Conservation (phyloP, 1,139 yeast species). For the Saccharomyces uvarum region DNA sequence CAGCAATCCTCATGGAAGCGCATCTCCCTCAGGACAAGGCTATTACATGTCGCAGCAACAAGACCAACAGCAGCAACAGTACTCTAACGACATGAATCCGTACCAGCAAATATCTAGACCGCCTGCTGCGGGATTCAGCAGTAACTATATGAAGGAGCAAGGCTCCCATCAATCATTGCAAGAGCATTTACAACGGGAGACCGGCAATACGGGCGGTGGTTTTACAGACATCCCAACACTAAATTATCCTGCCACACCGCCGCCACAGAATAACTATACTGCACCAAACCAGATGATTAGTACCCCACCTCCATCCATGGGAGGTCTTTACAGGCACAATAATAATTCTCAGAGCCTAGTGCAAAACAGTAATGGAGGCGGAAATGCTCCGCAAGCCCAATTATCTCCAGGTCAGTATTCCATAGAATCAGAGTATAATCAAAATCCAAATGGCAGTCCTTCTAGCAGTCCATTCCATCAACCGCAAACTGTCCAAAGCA, state of each 20-base stretch:
- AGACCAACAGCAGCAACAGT: constrained; percentile 22
- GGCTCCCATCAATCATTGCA: constrained; percentile 34
- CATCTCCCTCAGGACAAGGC: background rate
- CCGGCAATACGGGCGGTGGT: constrained; percentile 13
- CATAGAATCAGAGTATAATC: constrained; percentile 22
- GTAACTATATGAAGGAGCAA: constrained; percentile 33
- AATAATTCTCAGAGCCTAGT: constrained; percentile 26
- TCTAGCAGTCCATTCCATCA: constrained; percentile 23
- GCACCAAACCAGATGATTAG: constrained; percentile 11
- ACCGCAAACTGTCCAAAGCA: constrained; percentile 17
- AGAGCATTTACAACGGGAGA: constrained; percentile 15
- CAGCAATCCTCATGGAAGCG: background rate
- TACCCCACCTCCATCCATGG: constrained; percentile 22
- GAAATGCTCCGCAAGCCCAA: constrained; percentile 15
- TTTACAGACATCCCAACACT: constrained; percentile 29
- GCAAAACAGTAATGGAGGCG: constrained; percentile 9
- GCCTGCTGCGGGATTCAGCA: constrained; percentile 28
- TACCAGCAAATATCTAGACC: constrained; percentile 29
- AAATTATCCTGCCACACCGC: constrained; percentile 27
- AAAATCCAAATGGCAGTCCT: constrained; percentile 8
- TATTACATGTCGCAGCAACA: constrained; percentile 10
- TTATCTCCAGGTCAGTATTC: constrained; percentile 29
- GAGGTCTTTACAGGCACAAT: constrained; percentile 22
- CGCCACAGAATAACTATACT: constrained; percentile 11
- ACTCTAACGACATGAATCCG: constrained; percentile 17